Conservation (phyloP, 2,329 filamentous ascomycete genomes). For the Blumeriella jaapii region DNA sequence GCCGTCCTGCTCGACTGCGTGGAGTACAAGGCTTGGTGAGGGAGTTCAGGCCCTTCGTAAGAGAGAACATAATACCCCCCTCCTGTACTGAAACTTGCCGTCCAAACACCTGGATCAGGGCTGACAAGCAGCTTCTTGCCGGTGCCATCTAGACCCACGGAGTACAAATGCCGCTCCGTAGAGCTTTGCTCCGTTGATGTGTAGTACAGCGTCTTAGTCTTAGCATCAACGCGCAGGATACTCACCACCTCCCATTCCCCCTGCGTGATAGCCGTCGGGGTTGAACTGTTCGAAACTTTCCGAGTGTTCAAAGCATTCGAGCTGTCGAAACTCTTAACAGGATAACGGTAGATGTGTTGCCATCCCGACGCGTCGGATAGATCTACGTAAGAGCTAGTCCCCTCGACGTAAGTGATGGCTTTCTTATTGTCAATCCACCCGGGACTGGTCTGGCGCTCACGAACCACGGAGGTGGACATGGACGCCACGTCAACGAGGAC, state of each 20-base stretch:
- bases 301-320: conserved; percentile 29
- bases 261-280: conserved; percentile 44
- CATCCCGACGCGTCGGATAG: conserved; percentile 54
- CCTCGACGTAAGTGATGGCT: conserved; percentile 41
- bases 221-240: conserved; percentile 47
- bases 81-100: conserved; percentile 47
- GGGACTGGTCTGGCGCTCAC: conserved; percentile 34
- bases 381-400: conserved; percentile 45
- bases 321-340: conserved; percentile 46
- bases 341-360: conserved; percentile 56
- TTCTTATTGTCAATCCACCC: conserved; percentile 44
- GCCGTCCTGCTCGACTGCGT: conserved; percentile 40
- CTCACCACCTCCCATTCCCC: conserved; percentile 50
- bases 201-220: conserved; percentile 48
- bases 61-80: conserved; percentile 48
- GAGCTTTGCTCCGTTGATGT: conserved; percentile 53
- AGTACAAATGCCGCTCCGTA: conserved; percentile 57
- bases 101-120: conserved; percentile 44
- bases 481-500: conserved; percentile 45
- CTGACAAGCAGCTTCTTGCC: conserved; percentile 50
- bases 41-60: conserved; percentile 55
- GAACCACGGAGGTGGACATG: conserved; percentile 36
- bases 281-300: too few species aligned
- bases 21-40: conserved; percentile 56
- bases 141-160: conserved; percentile 44